Percentiles rank a stretch among this genome's conserved stretches.
phyloP scores from a whole-genome alignment of 805 yeast genomes.

The Metschnikowia bowlesiae region DNA sequence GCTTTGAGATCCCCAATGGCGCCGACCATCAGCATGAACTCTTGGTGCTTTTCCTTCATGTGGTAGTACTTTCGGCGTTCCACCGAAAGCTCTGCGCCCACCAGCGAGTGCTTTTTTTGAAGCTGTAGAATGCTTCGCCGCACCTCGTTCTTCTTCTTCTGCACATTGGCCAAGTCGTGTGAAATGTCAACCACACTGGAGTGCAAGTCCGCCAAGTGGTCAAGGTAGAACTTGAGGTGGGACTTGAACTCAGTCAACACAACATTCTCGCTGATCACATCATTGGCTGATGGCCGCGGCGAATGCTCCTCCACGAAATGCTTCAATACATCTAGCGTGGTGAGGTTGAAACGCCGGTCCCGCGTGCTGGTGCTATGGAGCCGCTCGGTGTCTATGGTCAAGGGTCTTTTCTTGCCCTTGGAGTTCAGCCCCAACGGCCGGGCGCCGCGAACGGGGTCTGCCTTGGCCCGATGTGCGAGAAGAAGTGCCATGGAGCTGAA shows the following conservation, averaged over 20 bases:
- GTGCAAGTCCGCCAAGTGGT: conserved; percentile 31
- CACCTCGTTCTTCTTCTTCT: conserved; percentile 28
- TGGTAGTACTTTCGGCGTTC: conserved; percentile 21
- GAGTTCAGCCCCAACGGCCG: conserved; percentile 15
- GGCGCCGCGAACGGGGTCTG: not conserved
- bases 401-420: conserved; percentile 25
- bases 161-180: conserved; percentile 25
- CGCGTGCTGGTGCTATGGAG: conserved; percentile 18
- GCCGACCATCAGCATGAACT: conserved; percentile 12
- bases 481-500: conserved; percentile 10
- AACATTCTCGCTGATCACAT: conserved; percentile 18
- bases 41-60: conserved; percentile 15
- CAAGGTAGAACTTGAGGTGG: conserved; percentile 25
- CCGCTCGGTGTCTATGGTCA: conserved; percentile 28
- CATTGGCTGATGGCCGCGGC: conserved; percentile 18
- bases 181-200: conserved; percentile 31
- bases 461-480: conserved; percentile 3
- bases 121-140: conserved; percentile 29
- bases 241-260: conserved; percentile 31
- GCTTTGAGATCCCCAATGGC: conserved; percentile 8
- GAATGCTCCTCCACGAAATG: conserved; percentile 27
- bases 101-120: conserved; percentile 25
- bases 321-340: conserved; percentile 35
- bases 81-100: conserved; percentile 30
- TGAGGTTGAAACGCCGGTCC: conserved; percentile 25